Base-by-base conservation (phyloP, 352 stramenopile genomes). In the Phytophthora uliginosa region DNA sequence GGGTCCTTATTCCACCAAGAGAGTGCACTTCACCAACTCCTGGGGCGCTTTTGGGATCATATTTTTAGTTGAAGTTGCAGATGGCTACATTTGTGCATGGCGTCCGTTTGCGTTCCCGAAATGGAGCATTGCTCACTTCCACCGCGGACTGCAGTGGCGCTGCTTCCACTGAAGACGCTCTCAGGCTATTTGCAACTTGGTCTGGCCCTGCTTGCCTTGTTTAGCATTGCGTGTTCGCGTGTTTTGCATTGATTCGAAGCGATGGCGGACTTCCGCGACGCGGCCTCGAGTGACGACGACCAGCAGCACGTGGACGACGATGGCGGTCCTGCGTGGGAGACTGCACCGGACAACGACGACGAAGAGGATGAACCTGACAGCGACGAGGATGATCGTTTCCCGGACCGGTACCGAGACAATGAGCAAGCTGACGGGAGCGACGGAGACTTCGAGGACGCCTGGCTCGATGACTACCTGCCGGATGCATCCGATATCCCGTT, bases 371-470 rank as follows among this genome's bases (percentile, higher is more conserved):
- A 61, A 50, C 38, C 15, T 34, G 47, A 20, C 50, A 68, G 59
- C n/a, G 60, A 61, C 3, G 73, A 66, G 7, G 36, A 61, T 3
- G 69, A 80, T 3, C 59, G 26, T 6, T 65, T 59, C 36, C 73
- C 51, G 8, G 59, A 58, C 34, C 36, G 31, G 36, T 68, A 48
- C 7, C 61, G n/a, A 10, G 42, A 58, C n/a, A 56, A 52, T 36
- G 62, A 62, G 13, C 57, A 70, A 4, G 66, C 76, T 0, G 74
- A 82, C 2, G 26, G 20, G 34, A 79, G 70, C 47, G 63, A 73
- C 42, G 71, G 71, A 8, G 71, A 83, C 38, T 84, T 83, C n/a
- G 74, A 79, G 28, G 74, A 82, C 55, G 69, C 70, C 9, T 85
- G 78, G 76, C 51, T 81, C 5, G 78, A 83, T 13, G 69, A 85